Evolutionary conservation across 1,284 basidiomycete species (phyloP).

Genomic region (Ganoderma resinaceum): DNA sequence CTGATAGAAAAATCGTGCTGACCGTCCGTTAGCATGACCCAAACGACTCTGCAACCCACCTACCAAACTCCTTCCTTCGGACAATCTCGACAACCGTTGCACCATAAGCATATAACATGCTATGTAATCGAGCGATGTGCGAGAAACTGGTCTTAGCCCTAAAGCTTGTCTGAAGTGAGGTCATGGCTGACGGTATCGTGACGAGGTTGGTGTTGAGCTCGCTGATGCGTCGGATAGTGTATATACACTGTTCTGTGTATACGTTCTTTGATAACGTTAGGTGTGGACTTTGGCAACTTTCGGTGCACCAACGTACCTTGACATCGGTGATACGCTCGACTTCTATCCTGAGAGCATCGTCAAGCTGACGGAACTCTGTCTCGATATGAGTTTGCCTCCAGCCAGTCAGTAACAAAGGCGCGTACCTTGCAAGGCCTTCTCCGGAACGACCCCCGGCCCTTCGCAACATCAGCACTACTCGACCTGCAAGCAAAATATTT

Average conservation of each 20-base stretch:
- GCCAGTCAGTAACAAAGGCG: not conserved
- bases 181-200: constrained; percentile 67
- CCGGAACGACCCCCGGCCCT: constrained; percentile 59
- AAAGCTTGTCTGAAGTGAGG: constrained; percentile 72
- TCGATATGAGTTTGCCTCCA: not conserved
- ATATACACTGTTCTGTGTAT: constrained; percentile 75
- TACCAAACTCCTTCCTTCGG: constrained; percentile 87
- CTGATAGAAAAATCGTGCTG: constrained; percentile 81
- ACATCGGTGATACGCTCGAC: constrained; percentile 60
- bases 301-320: constrained; percentile 56
- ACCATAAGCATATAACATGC: constrained; percentile 92
- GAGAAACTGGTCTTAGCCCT: constrained; percentile 84
- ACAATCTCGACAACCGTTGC: constrained; percentile 93
- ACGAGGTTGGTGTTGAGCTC: constrained; percentile 79
- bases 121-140: constrained; percentile 89
- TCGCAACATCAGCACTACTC: not conserved
- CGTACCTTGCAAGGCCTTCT: constrained; percentile 62
- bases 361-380: constrained; percentile 69
- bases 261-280: constrained; percentile 60
- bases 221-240: constrained; percentile 74
- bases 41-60: constrained; percentile 34
- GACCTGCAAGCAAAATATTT: not conserved
- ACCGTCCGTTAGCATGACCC: constrained; percentile 8
- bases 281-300: not conserved
- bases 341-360: constrained; percentile 64